These are phyloP conservation scores for Saprolegnia diclina DNA, from an alignment of 352 stramenopile species.

Conservation along the genomic window DNA sequence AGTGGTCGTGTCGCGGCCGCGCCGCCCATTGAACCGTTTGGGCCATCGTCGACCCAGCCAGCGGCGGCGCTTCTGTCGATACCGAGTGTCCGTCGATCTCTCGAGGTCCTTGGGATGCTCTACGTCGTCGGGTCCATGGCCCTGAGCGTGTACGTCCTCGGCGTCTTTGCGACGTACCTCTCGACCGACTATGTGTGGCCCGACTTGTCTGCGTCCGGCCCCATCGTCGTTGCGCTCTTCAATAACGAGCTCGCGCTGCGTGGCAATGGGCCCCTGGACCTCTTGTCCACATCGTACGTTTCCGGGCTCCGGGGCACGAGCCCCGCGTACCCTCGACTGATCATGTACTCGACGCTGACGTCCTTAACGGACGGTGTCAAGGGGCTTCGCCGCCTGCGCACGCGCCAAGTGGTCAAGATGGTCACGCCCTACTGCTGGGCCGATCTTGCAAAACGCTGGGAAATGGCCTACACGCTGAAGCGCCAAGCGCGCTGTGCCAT, in stretches of 20 bases:
- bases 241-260: background rate
- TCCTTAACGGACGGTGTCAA: background rate
- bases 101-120: background rate
- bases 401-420: slow-evolving; percentile 3
- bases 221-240: background rate
- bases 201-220: background rate
- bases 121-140: background rate
- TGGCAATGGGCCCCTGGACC: background rate
- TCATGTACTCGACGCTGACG: slow-evolving; percentile 5
- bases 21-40: too few species aligned
- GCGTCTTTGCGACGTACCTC: background rate
- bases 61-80: too few species aligned
- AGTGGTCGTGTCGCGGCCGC: too few species aligned
- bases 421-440: slow-evolving; percentile 19
- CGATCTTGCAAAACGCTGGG: slow-evolving; percentile 11
- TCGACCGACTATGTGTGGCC: background rate
- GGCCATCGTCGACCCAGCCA: too few species aligned
- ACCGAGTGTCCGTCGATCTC: too few species aligned
- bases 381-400: background rate
- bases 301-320: background rate
- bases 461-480: slow-evolving; percentile 10
- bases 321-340: background rate
- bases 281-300: background rate
- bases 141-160: background rate
- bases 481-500: slow-evolving; percentile 5